phyloP scores from a whole-genome alignment of 2,329 filamentous ascomycete genomes.

The Aspergillus sclerotialis region DNA sequence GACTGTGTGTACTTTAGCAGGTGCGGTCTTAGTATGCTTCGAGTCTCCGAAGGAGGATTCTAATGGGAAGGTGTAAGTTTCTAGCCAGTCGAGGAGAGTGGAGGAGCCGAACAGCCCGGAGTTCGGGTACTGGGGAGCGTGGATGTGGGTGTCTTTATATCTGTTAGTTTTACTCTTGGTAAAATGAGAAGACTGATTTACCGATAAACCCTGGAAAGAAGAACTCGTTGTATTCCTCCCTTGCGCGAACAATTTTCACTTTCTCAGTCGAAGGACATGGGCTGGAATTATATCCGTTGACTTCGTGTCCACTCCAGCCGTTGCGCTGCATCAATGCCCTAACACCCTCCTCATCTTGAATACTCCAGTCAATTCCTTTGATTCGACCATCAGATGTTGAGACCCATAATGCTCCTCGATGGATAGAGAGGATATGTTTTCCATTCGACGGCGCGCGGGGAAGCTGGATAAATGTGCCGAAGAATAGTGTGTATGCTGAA shows the following conservation, averaged over 20 bases:
- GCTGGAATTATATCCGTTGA: not conserved
- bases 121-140: constrained; percentile 93
- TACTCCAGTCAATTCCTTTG: constrained; percentile 27
- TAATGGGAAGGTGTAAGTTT: constrained; percentile 90
- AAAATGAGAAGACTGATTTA: no score
- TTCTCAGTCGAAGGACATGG: constrained; percentile 4
- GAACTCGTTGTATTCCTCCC: constrained; percentile 36
- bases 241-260: constrained; percentile 29
- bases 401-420: constrained; percentile 41
- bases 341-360: constrained; percentile 18
- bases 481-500: constrained; percentile 41
- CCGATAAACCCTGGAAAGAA: constrained; percentile 45
- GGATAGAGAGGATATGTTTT: constrained; percentile 47
- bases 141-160: constrained; percentile 77
- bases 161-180: no score
- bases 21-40: constrained; percentile 15
- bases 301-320: constrained; percentile 21
- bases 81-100: constrained; percentile 87
- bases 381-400: constrained; percentile 25
- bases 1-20: constrained; percentile 38
- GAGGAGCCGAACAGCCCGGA: constrained; percentile 88
- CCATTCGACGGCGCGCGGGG: constrained; percentile 28
- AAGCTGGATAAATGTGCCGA: constrained; percentile 57
- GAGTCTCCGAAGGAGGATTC: constrained; percentile 62
- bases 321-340: constrained; percentile 20